Conservation (phyloP, 495 filamentous ascomycete genomes). For the Penicillium psychrofluorescens region DNA sequence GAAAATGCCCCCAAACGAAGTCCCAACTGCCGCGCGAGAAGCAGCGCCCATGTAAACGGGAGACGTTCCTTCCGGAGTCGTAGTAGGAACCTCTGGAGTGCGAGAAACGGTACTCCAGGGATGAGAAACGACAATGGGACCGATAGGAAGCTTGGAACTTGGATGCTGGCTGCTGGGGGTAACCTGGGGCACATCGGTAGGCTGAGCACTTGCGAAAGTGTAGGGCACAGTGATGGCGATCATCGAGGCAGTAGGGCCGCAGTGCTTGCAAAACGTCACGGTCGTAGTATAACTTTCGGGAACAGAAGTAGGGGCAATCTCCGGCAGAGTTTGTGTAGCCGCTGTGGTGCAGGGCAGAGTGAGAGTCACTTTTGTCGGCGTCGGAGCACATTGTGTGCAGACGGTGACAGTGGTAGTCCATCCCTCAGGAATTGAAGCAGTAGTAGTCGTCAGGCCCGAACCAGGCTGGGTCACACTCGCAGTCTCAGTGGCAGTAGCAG, state of each 20-base stretch:
- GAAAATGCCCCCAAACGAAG: background rate
- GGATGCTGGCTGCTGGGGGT: constrained; percentile 6
- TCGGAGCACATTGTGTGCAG: constrained; percentile 38
- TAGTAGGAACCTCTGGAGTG: constrained; percentile 8
- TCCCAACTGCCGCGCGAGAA: constrained; percentile 1
- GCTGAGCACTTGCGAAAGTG: constrained; percentile 5
- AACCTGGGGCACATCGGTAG: constrained; percentile 1
- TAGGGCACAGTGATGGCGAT: constrained; percentile 30
- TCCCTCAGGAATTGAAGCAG: constrained; percentile 28
- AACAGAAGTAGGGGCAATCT: constrained; percentile 7
- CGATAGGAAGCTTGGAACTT: too few relatives aligned
- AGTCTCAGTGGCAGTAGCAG: constrained; percentile 18
- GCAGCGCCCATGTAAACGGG: constrained; percentile 21
- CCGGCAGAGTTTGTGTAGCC: constrained; percentile 2
- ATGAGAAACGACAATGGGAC: constrained; percentile 6
- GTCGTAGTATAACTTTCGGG: constrained; percentile 34
- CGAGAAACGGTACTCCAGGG: constrained; percentile 12
- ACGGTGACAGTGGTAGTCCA: constrained; percentile 44
- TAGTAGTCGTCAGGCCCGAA: constrained; percentile 10
- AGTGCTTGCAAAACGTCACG: constrained; percentile 32
- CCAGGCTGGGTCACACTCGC: constrained; percentile 10
- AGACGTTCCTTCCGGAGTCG: constrained; percentile 12
- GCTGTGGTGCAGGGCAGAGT: constrained; percentile 24
- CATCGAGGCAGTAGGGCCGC: constrained; percentile 24
- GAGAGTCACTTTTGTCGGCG: constrained; percentile 35